A percentile compares a stretch with the other conserved stretches of the same genome.
These are phyloP conservation scores for Candida tetrigidarum DNA, from an alignment of 1,139 yeast species.

Conservation along the genomic window DNA sequence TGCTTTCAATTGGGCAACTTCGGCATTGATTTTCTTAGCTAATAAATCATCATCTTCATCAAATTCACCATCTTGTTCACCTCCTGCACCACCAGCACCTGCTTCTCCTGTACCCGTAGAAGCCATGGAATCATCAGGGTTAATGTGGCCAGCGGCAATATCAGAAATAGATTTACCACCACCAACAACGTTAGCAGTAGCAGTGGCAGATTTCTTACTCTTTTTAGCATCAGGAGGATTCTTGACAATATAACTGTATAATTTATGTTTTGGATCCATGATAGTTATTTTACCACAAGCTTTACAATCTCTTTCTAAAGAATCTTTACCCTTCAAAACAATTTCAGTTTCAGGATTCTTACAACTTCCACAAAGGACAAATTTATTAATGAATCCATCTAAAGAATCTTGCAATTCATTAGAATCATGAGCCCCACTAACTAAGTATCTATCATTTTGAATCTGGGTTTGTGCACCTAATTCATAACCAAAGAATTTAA, in stretches of 20 bases:
- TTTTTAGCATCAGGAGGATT: conserved; percentile 79
- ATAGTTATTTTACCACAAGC: conserved; percentile 95
- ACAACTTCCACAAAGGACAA: conserved; percentile 93
- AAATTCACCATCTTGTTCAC: conserved; percentile 41
- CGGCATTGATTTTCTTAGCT: conserved; percentile 81
- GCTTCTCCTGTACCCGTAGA: not conserved
- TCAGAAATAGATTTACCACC: conserved; percentile 83
- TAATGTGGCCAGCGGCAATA: conserved; percentile 72
- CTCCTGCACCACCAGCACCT: conserved; percentile 30
- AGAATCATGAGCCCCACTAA: conserved; percentile 95
- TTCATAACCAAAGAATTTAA: conserved; percentile 95
- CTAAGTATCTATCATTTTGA: conserved; percentile 78
- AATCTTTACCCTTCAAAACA: conserved; percentile 75
- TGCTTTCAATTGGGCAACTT: conserved; percentile 72
- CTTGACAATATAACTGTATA: conserved; percentile 84
- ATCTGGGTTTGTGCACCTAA: conserved; percentile 95
- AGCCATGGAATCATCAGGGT: conserved; percentile 48
- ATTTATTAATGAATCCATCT: conserved; percentile 92
- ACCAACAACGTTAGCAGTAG: conserved; percentile 89
- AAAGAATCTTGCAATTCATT: conserved; percentile 88
- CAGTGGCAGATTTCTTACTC: conserved; percentile 79
- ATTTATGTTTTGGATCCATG: conserved; percentile 86
- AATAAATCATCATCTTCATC: conserved; percentile 77
- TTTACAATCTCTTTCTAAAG: conserved; percentile 90
- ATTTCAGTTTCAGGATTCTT: conserved; percentile 98